A percentile compares a stretch with the other conserved stretches of the same genome.
Evolutionary conservation across 495 filamentous ascomycete species (phyloP).

Genomic region (Corynascus novoguineensis): DNA sequence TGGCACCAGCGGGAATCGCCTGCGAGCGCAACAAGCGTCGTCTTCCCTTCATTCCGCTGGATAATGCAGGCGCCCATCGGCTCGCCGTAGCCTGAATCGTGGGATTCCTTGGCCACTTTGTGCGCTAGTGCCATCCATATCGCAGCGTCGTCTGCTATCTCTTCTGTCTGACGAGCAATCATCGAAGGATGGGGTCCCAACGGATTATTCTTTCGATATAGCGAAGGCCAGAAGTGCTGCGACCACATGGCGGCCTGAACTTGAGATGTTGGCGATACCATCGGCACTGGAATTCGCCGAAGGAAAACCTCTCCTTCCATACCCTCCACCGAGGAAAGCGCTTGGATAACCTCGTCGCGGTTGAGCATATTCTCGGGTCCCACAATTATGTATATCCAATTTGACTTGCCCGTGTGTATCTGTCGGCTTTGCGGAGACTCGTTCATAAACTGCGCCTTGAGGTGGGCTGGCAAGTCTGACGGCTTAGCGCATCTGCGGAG

Average conservation of each 20-base stretch:
- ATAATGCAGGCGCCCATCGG: conserved; percentile 78
- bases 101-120: conserved; percentile 53
- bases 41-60: conserved; percentile 45
- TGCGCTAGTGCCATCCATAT: conserved; percentile 66
- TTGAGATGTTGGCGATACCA: conserved; percentile 65
- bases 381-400: conserved; percentile 45
- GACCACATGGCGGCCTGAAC: conserved; percentile 74
- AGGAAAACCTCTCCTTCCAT: conserved; percentile 46
- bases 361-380: conserved; percentile 38
- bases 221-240: conserved; percentile 74
- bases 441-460: conserved; percentile 44
- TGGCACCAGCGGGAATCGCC: conserved; percentile 70
- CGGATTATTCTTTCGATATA: conserved; percentile 79
- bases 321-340: conserved; percentile 32
- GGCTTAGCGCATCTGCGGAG: conserved; percentile 75
- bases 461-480: conserved; percentile 56
- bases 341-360: conserved; percentile 34
- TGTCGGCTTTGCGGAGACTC: conserved; percentile 37
- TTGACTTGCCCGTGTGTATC: conserved; percentile 44
- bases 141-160: conserved; percentile 51
- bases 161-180: conserved; percentile 49
- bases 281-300: conserved; percentile 58
- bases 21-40: conserved; percentile 60
- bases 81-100: conserved; percentile 55
- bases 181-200: conserved; percentile 65